Percentiles rank a stretch among this genome's conserved stretches.
Evolutionary conservation across 169 alveolate species (phyloP).

Genomic region (Plasmodium gaboni): DNA sequence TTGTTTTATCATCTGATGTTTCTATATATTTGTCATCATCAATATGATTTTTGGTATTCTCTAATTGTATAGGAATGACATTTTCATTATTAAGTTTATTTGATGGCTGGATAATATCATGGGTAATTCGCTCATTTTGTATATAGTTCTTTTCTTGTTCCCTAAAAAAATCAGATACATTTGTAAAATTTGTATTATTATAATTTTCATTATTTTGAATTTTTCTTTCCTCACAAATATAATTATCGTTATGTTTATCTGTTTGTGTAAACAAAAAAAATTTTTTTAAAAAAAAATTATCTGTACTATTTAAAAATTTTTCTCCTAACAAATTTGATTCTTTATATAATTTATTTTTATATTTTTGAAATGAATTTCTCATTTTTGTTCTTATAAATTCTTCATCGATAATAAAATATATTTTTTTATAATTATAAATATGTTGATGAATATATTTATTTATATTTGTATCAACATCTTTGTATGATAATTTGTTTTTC

Average conservation of each 20-base stretch:
- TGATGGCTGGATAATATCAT: not conserved
- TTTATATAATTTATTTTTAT: not conserved
- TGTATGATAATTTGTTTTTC: too few relatives aligned
- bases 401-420: slow-evolving; percentile 56
- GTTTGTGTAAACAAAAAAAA: not conserved
- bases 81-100: not conserved
- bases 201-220: not conserved
- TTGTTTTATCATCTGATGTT: not conserved
- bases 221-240: not conserved
- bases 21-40: not conserved
- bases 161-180: slow-evolving; percentile 2
- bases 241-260: too few relatives aligned
- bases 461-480: too few relatives aligned
- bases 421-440: slow-evolving; percentile 2
- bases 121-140: too few relatives aligned
- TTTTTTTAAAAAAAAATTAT: slow-evolving; percentile 44
- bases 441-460: too few relatives aligned
- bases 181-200: slow-evolving; percentile 14
- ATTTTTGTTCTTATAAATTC: slow-evolving; percentile 72
- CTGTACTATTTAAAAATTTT: slow-evolving; percentile 36
- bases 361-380: slow-evolving; percentile 50
- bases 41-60: not conserved
- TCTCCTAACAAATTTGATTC: slow-evolving; percentile 32
- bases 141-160: slow-evolving; percentile 11
- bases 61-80: not conserved